phyloP scores from a whole-genome alignment of 1,284 basidiomycete species.

The Tylopilus orsonianus region DNA sequence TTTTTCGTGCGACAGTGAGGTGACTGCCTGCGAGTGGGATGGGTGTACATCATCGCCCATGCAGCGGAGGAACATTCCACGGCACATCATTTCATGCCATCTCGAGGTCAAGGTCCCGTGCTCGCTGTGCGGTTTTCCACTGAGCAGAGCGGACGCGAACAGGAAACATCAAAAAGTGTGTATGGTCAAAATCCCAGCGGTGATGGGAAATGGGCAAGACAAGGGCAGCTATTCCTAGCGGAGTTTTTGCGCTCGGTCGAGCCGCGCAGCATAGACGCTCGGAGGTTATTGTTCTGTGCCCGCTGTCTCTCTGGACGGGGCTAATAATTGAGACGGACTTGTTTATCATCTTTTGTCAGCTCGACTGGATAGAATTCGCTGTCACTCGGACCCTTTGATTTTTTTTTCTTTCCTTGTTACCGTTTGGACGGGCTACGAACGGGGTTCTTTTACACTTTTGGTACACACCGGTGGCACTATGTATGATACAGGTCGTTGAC shows the following conservation, averaged over 20 bases:
- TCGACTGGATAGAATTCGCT: no score
- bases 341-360: no score
- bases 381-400: neutral
- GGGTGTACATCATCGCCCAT: slow-evolving; percentile 16
- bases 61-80: slow-evolving; percentile 31
- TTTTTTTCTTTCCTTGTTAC: neutral
- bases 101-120: slow-evolving; percentile 27
- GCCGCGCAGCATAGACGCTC: slow-evolving; percentile 4
- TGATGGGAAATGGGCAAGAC: slow-evolving; percentile 4
- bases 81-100: slow-evolving; percentile 28
- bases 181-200: neutral
- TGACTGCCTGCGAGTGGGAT: slow-evolving; percentile 19
- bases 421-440: neutral
- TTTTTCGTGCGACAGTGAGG: slow-evolving; percentile 24
- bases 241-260: slow-evolving; percentile 10
- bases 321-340: neutral
- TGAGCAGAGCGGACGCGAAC: slow-evolving; percentile 28
- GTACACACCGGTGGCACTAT: no score
- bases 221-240: slow-evolving; percentile 12
- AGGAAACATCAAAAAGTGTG: slow-evolving; percentile 26
- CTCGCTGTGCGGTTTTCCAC: slow-evolving; percentile 14
- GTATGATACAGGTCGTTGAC: no score
- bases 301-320: neutral
- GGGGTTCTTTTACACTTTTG: neutral
- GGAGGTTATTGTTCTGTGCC: neutral